Base-by-base conservation (phyloP, 257 asterid genomes). In the Thymus mandschuricus region DNA sequence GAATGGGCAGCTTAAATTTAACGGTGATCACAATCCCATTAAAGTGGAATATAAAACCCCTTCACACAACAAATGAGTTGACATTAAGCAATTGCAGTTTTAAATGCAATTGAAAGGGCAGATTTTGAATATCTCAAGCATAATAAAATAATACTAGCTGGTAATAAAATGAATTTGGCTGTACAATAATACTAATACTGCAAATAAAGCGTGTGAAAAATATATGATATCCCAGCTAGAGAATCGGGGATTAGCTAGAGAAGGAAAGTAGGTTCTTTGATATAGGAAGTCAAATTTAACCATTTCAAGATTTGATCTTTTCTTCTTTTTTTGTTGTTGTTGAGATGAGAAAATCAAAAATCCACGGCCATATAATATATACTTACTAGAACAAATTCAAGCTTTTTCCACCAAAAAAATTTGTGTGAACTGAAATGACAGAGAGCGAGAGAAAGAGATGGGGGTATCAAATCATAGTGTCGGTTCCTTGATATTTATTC, bases 251-350 rank as follows among this genome's bases (percentile, higher is more conserved):
- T 62, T 66, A 13, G 41, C 75, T 28, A 60, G 0, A 56, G 30
- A 66, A 52, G 72, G 59, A 71, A 58, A 66, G 21, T 41, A 69
- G 70, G 60, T 1, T 48, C 66, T 63, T 66, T 60, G 51, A 66
- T 62, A 67, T 78, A 71, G 71, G 58, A 30, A 10, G 70, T 81
- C 79, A 65, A 58, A 57, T 81, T 64, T 44, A 74, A 71, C 41
- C 66, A 70, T 67, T 70, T 77, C 82, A 72, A 78, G 76, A 64
- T 67, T 69, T 78, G 83, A 54, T 78, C 48, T 68, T 78, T 75
- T 44, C 79, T 79, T 21, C 0, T 21, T 21, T 21, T 21, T 21
- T 21, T 21, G 21, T 21, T 21, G 21, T 21, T 21, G 21, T 21
- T 21, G 21, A 21, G 21, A 21, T 21, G 21, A 21, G 74, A 74